Percentiles rank a stretch among this genome's conserved stretches.
Evolutionary conservation across 352 stramenopile genomes (phyloP).

Genomic region (Pythium aquatile): DNA sequence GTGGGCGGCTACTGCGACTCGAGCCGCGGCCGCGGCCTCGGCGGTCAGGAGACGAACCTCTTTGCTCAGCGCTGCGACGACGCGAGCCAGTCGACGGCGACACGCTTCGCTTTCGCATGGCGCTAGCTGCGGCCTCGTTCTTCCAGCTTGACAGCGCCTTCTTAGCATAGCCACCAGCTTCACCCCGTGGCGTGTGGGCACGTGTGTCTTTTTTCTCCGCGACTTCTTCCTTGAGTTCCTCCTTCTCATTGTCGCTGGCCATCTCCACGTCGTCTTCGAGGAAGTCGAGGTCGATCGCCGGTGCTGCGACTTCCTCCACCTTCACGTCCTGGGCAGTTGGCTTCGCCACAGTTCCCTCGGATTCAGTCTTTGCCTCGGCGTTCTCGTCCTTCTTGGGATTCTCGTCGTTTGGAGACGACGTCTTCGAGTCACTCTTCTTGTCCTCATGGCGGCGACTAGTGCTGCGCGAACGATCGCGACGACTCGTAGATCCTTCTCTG

Average conservation of each 20-base stretch:
- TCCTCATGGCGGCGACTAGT: slow-evolving; percentile 35
- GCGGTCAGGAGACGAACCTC: slow-evolving; percentile 30
- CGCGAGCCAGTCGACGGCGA: slow-evolving; percentile 27
- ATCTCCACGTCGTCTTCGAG: slow-evolving; percentile 56
- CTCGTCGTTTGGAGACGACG: slow-evolving; percentile 20
- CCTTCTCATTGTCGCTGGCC: slow-evolving; percentile 41
- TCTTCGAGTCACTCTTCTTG: slow-evolving; percentile 30
- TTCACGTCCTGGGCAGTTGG: slow-evolving; percentile 63
- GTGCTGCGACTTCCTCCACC: slow-evolving; percentile 70
- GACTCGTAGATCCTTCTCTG: slow-evolving; percentile 26
- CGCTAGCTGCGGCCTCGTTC: slow-evolving; percentile 22
- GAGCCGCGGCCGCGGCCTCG: slow-evolving; percentile 27
- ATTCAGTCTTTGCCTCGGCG: slow-evolving; percentile 32
- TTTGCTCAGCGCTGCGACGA: slow-evolving; percentile 29
- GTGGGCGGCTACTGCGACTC: slow-evolving; percentile 28
- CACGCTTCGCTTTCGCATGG: slow-evolving; percentile 30
- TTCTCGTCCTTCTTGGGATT: slow-evolving; percentile 34
- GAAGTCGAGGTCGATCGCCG: slow-evolving; percentile 85
- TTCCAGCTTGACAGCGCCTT: slow-evolving; percentile 34
- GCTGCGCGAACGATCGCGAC: slow-evolving; percentile 43
- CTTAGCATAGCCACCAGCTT: slow-evolving; percentile 28
- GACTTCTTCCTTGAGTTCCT: slow-evolving; percentile 28
- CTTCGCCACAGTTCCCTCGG: slow-evolving; percentile 20
- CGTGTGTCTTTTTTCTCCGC: slow-evolving; percentile 37
- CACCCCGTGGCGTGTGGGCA: slow-evolving; percentile 26